These are phyloP conservation scores for Myxozyma sirexii DNA, from an alignment of 805 yeast genomes.

Conservation along the genomic window DNA sequence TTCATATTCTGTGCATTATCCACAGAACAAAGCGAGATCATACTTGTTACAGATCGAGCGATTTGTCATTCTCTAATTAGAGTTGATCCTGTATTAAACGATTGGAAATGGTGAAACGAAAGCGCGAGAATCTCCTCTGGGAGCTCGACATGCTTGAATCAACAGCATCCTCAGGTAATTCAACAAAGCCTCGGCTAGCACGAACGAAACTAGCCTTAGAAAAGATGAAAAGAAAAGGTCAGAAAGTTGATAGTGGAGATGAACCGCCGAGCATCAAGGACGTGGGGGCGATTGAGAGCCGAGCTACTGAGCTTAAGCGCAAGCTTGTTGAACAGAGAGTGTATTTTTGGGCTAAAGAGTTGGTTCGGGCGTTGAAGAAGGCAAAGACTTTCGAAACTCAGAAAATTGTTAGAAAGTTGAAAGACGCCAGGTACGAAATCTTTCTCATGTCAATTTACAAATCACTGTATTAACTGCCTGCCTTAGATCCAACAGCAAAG, in stretches of 20 bases:
- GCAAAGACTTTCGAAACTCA: constrained; percentile 41
- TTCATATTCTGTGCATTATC: too few relatives aligned
- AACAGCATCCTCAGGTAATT: constrained; percentile 36
- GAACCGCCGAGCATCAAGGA: neutral
- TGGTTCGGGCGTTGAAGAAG: constrained; percentile 41
- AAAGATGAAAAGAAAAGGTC: constrained; percentile 13
- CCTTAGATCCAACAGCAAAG: constrained; percentile 7
- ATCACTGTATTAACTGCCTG: neutral
- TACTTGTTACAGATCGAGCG: too few relatives aligned
- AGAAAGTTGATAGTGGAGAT: constrained; percentile 14
- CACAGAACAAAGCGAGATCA: too few relatives aligned
- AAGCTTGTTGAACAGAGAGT: constrained; percentile 41
- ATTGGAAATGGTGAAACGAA: constrained; percentile 22
- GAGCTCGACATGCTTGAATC: constrained; percentile 45
- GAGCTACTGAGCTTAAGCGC: constrained; percentile 32
- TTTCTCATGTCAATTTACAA: neutral
- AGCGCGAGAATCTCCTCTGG: constrained; percentile 43
- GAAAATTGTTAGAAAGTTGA: constrained; percentile 40
- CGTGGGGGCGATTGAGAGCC: neutral
- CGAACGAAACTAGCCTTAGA: constrained; percentile 41
- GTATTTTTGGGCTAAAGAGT: constrained; percentile 37
- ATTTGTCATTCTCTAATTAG: too few relatives aligned
- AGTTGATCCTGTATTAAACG: too few relatives aligned
- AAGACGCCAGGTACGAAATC: constrained; percentile 29
- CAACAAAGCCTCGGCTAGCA: constrained; percentile 35